Evolutionary conservation across 148 eudicot genomes (phyloP).

Genomic region (Camellia sinensis): DNA sequence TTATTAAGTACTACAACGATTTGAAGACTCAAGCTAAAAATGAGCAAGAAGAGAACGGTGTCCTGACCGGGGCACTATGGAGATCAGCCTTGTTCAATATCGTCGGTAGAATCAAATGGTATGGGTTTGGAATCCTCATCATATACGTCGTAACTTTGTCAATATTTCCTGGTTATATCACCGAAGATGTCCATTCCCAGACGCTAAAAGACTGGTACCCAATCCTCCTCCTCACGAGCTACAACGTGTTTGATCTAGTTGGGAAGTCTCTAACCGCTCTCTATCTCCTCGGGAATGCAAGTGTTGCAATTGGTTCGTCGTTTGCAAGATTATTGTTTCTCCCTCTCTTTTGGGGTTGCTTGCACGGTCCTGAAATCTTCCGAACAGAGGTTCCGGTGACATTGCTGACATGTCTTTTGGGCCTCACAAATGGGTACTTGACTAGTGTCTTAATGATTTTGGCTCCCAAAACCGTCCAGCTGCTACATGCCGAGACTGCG

Average conservation of each 20-base stretch:
- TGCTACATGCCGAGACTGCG: constrained; percentile 70
- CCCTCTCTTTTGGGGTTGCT: constrained; percentile 67
- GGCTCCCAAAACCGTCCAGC: constrained; percentile 67
- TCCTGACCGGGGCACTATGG: constrained; percentile 43
- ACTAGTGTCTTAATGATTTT: constrained; percentile 75
- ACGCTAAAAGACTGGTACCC: constrained; percentile 82
- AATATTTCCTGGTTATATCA: constrained; percentile 85
- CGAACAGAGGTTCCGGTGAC: constrained; percentile 79
- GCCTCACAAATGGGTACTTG: constrained; percentile 82
- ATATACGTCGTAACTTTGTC: constrained; percentile 78
- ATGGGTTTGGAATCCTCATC: constrained; percentile 50
- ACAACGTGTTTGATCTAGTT: constrained; percentile 75
- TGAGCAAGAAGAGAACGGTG: constrained; percentile 51
- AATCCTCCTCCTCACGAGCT: constrained; percentile 61
- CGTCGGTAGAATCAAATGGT: constrained; percentile 72
- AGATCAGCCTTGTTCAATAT: constrained; percentile 63
- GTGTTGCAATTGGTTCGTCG: constrained; percentile 58
- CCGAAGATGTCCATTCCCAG: constrained; percentile 86
- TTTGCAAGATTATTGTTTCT: constrained; percentile 64
- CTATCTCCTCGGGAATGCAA: constrained; percentile 61
- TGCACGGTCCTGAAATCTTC: constrained; percentile 76
- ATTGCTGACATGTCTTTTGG: constrained; percentile 72
- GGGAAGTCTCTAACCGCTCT: constrained; percentile 70
- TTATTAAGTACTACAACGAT: constrained; percentile 73
- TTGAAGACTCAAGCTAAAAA: constrained; percentile 52